phyloP scores from a whole-genome alignment of 108 stramenopile genomes.

The Skeletonema potamos region DNA sequence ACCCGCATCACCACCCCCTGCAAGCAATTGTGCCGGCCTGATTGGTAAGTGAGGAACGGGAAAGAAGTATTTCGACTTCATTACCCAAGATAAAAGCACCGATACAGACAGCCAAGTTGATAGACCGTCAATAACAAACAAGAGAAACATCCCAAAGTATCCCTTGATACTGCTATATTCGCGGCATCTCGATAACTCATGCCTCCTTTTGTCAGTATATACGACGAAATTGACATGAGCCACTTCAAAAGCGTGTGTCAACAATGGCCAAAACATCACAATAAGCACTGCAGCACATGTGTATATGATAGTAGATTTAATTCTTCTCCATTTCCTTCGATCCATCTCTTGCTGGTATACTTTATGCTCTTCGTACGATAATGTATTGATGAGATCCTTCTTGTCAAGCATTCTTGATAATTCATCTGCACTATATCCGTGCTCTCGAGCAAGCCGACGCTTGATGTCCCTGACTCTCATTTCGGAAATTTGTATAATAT shows the following conservation, averaged over 20 bases:
- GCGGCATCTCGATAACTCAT: conserved; percentile 62
- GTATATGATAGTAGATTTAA: conserved; percentile 48
- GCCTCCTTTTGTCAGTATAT: conserved; percentile 67
- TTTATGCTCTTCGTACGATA: conserved; percentile 84
- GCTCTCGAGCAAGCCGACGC: conserved; percentile 68
- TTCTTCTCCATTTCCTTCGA: conserved; percentile 49
- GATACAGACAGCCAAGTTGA: conserved; percentile 77
- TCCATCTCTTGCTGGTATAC: conserved; percentile 49
- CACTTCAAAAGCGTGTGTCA: conserved; percentile 61
- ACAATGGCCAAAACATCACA: conserved; percentile 71
- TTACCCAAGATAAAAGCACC: conserved; percentile 76
- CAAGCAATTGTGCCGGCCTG: conserved; percentile 74
- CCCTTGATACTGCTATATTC: conserved; percentile 61
- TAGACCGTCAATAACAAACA: conserved; percentile 63
- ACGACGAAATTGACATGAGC: conserved; percentile 79
- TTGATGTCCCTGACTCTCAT: conserved; percentile 85
- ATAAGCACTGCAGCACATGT: conserved; percentile 56
- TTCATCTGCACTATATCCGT: conserved; percentile 80
- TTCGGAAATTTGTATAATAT: conserved; percentile 68
- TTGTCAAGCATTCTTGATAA: conserved; percentile 84
- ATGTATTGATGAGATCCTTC: conserved; percentile 79
- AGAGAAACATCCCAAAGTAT: conserved; percentile 60
- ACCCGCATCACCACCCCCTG: conserved; percentile 53
- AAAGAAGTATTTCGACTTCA: conserved; percentile 74
- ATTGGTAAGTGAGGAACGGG: conserved; percentile 72